Evolutionary conservation across 169 alveolate species (phyloP).

Genomic region (Miamiensis avidus): DNA sequence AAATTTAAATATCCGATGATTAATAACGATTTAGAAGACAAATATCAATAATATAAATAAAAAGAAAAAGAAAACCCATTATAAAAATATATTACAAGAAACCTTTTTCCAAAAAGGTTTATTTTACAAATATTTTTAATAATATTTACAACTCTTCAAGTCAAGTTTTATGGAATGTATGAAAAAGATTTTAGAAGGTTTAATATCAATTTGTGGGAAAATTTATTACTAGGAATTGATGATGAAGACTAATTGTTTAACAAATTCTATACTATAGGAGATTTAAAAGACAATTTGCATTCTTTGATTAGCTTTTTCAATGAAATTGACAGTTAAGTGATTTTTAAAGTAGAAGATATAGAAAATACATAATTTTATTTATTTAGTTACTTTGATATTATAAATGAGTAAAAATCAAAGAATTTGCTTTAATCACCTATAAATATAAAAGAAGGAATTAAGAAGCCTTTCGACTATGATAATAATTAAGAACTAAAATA

Average conservation of each 20-base stretch:
- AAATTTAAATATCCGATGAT: background rate
- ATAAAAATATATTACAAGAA: no score
- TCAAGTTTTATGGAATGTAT: background rate
- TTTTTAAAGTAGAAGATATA: background rate
- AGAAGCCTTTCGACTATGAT: background rate
- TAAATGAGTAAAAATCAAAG: background rate
- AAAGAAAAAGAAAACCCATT: background rate
- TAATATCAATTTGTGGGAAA: background rate
- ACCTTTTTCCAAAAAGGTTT: background rate
- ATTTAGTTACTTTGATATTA: background rate
- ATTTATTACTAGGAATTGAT: background rate
- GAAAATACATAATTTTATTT: background rate
- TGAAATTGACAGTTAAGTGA: background rate
- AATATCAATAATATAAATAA: no score
- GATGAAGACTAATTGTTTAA: background rate
- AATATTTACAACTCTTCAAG: background rate
- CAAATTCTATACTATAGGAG: background rate
- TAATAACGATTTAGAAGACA: background rate
- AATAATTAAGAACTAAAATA: background rate
- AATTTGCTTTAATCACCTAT: background rate
- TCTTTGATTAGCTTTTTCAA: background rate
- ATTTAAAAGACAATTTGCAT: background rate
- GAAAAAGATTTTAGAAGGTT: background rate
- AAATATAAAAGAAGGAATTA: background rate
- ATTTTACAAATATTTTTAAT: no score